Conservation (phyloP, 768 basidiomycete species). For the Podaxis sp. region DNA sequence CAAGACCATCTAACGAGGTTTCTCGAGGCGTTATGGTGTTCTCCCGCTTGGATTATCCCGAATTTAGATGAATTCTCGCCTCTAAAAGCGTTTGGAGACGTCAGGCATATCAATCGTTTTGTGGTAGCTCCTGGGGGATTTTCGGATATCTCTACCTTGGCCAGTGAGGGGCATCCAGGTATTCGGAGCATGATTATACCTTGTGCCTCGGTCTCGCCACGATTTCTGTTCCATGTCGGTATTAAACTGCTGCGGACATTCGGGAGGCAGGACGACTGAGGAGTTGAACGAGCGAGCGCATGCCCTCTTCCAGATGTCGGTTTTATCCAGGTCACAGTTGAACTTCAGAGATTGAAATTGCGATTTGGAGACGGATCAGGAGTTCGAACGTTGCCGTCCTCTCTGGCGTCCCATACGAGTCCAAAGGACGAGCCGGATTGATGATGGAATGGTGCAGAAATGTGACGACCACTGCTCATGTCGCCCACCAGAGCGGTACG, state of each 20-base stretch:
- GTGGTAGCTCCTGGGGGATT: constrained; percentile 22
- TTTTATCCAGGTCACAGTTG: background rate
- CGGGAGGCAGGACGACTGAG: constrained; percentile 11
- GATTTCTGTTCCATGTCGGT: constrained; percentile 16
- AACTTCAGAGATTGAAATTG: constrained; percentile 31
- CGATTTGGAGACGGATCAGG: constrained; percentile 33
- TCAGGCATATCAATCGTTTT: background rate
- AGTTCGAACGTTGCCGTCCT: constrained; percentile 39
- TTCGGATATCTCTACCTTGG: constrained; percentile 23
- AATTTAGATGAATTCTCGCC: background rate
- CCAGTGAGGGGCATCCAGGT: constrained; percentile 9
- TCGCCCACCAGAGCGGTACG: constrained; percentile 13
- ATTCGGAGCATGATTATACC: background rate
- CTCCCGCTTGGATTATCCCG: too few relatives aligned
- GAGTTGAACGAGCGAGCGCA: constrained; percentile 16
- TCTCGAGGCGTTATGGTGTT: too few relatives aligned
- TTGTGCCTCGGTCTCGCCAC: background rate
- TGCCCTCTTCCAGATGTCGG: background rate
- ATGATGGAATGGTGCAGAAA: constrained; percentile 37
- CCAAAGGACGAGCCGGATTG: constrained; percentile 27
- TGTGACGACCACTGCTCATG: constrained; percentile 20
- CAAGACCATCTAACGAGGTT: too few relatives aligned
- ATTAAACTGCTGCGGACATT: constrained; percentile 23
- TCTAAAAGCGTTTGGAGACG: background rate
- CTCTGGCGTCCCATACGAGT: constrained; percentile 33